Conservation (phyloP, 1,139 yeast genomes). For the Saccharomyces pastorianus region DNA sequence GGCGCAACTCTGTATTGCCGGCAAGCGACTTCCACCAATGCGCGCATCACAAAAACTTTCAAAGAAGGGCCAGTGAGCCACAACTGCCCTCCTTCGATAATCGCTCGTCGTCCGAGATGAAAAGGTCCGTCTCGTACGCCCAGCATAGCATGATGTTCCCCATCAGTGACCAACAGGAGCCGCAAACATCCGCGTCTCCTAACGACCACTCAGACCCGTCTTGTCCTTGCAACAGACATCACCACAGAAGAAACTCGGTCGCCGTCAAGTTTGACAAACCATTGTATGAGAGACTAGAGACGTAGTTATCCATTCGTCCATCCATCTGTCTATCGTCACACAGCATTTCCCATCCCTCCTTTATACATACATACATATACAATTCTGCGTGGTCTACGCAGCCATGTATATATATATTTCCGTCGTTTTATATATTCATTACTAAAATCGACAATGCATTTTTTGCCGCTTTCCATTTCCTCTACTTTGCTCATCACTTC, state of each 20-base stretch:
- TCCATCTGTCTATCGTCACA: not conserved
- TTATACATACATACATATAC: not conserved
- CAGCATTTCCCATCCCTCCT: not conserved
- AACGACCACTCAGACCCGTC: constrained; percentile 1
- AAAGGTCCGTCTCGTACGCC: not conserved
- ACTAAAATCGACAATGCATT: not conserved
- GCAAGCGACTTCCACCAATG: constrained; percentile 16
- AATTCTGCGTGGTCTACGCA: not conserved
- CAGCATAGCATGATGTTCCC: not conserved
- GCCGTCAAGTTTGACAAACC: constrained; percentile 29
- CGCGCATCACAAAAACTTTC: constrained; percentile 7
- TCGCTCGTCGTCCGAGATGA: not conserved
- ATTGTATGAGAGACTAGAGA: constrained; percentile 9
- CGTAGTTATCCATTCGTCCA: constrained; percentile 2
- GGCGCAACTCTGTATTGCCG: not conserved
- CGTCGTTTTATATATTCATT: not conserved
- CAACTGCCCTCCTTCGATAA: constrained; percentile 2
- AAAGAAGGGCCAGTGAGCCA: constrained; percentile 9
- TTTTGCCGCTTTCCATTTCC: not conserved
- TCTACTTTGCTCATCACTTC: not conserved
- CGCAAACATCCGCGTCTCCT: not conserved
- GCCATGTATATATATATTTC: not conserved
- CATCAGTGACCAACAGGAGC: not conserved
- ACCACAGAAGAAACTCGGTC: constrained; percentile 30
- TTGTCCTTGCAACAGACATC: constrained; percentile 26